These are phyloP conservation scores for Trypanosoma melophagium DNA, from an alignment of 208 protist species.

Conservation along the genomic window DNA sequence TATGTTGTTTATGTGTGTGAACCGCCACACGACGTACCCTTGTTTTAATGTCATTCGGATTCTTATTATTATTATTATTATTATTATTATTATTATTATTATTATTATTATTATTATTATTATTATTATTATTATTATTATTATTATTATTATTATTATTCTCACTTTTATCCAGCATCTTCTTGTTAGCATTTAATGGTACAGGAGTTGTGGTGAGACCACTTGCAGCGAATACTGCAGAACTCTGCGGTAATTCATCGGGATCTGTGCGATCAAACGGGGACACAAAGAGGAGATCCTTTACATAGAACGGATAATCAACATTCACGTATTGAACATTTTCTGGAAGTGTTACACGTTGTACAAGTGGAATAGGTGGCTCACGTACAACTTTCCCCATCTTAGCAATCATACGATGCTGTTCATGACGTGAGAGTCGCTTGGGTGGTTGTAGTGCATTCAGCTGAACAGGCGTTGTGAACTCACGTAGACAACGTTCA, in stretches of 20 bases:
- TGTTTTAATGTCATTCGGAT: too few species aligned
- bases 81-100: too few species aligned
- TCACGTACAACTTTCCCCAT: constrained; percentile 36
- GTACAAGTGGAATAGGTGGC: constrained; percentile 51
- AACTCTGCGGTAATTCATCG: too few species aligned
- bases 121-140: too few species aligned
- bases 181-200: too few species aligned
- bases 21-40: too few species aligned
- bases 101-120: too few species aligned
- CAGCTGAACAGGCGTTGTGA: constrained; percentile 77
- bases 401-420: constrained; percentile 68
- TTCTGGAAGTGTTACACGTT: constrained; percentile 40
- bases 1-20: constrained; percentile 3
- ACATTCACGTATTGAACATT: constrained; percentile 26
- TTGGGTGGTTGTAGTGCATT: constrained; percentile 58
- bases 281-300: constrained; percentile 28
- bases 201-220: too few species aligned
- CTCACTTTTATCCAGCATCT: too few species aligned
- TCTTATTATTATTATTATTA: too few species aligned
- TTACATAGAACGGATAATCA: constrained; percentile 28
- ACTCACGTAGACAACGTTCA: constrained; percentile 69
- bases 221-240: too few species aligned
- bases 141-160: too few species aligned
- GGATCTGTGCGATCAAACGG: constrained; percentile 16
- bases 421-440: constrained; percentile 70